Conservation (phyloP, 176 grass and related monocot genomes). For the Avena insularis region DNA sequence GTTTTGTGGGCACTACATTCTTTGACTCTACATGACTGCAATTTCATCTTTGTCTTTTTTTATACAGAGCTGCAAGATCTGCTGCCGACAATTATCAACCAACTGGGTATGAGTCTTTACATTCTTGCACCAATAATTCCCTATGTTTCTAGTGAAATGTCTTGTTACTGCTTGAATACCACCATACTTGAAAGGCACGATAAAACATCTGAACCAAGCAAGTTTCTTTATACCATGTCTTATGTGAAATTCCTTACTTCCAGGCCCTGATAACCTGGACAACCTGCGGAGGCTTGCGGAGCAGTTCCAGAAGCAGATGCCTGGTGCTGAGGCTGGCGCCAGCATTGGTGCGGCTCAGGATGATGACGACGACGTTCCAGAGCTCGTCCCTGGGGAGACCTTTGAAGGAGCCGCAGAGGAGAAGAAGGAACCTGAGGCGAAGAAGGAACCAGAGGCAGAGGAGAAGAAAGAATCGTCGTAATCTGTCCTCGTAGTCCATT, state of each 20-base stretch:
- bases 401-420: conserved; percentile 69
- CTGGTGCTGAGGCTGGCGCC: conserved; percentile 28
- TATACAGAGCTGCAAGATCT: conserved; percentile 80
- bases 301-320: conserved; percentile 66
- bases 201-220: not conserved
- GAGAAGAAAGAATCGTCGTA: conserved; percentile 56
- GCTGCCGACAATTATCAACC: conserved; percentile 80
- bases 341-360: conserved; percentile 48
- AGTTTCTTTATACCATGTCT: not conserved
- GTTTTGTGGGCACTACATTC: not conserved
- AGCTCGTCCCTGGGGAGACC: conserved; percentile 75
- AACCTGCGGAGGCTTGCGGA: conserved; percentile 68
- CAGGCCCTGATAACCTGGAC: conserved; percentile 80
- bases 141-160: not conserved
- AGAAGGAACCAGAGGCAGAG: conserved; percentile 44
- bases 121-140: not conserved
- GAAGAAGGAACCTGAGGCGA: conserved; percentile 53
- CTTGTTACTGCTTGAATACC: not conserved
- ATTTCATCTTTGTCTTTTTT: conserved; percentile 24
- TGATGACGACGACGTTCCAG: conserved; percentile 69
- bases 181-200: not conserved
- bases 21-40: not conserved
- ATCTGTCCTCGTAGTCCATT: conserved; percentile 25
- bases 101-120: conserved; percentile 55
- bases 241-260: not conserved